Evolutionary conservation across 805 yeast genomes (phyloP), one percentile per base, ranked within the genome.

Genomic region (Nakazawaea ernobii): DNA sequence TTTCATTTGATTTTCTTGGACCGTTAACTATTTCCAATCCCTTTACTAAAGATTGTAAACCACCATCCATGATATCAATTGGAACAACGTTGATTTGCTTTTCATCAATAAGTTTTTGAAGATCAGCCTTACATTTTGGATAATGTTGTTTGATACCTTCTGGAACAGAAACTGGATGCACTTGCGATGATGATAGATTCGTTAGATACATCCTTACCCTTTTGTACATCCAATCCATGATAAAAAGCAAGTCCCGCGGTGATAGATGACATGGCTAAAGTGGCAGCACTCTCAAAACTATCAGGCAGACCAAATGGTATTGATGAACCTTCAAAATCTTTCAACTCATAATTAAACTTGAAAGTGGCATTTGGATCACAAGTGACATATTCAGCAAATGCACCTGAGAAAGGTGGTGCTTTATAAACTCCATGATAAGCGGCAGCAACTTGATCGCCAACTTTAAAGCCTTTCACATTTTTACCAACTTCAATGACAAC

Each of bases 281-380:
- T 63, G 2, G 85, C 82, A 13, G 88, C 88, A 51, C 73, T 84
- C 65, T 83, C 89, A 55, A 70, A 81, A n/a, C 81, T 66, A 33
- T 60, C 64, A 20, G 78, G 60, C 0, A 57, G 53, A 11, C 75
- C 77, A 20, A 65, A 53, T 32, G 71, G 63, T 29, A 63, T 43
- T 20, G 10, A 3, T 17, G 10, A 13, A 3, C 52, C 52, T 1
- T 52, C 9, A 2, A 8, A 8, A 6, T 13, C 9, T 29, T 13
- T 29, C 24, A 10, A 38, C 20, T n/a, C 13, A 29, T 15, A 15
- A 24, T n/a, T 13, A 28, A 36, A 30, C 9, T 28, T 28, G 29
- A 13, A 15, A 10, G 36, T 11, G 9, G 42, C 30, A 13, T 24
- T 28, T 30, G n/a, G 36, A 13, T 27, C 30, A 3, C 36, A 38